A percentile compares a stretch with the other conserved stretches of the same genome.
Conservation (phyloP, 2,329 filamentous ascomycete genomes). For the Apiospora pterosperma region DNA sequence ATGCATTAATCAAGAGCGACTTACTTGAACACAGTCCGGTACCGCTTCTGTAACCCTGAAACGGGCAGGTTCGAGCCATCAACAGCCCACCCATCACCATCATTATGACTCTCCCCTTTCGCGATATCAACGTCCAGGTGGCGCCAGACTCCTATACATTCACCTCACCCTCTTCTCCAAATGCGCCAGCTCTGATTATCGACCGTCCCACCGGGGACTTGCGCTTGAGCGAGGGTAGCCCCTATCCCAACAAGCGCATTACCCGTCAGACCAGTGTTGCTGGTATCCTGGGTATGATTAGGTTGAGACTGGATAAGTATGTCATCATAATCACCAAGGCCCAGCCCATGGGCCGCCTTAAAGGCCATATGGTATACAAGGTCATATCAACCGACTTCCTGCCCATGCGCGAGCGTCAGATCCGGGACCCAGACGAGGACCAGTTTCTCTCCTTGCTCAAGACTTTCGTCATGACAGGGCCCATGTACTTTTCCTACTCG, state of each 20-base stretch:
- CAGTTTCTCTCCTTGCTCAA: conserved; percentile 82
- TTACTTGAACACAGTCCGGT: background rate
- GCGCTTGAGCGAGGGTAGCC: conserved; percentile 74
- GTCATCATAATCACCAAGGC: conserved; percentile 95
- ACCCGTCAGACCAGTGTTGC: conserved; percentile 83
- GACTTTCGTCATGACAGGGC: conserved; percentile 74
- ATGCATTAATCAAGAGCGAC: background rate
- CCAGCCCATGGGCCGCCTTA: conserved; percentile 82
- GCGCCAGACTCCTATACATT: conserved; percentile 93
- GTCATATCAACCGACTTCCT: conserved; percentile 88
- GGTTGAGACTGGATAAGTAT: conserved; percentile 93
- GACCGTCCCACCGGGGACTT: conserved; percentile 92
- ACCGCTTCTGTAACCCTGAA: background rate
- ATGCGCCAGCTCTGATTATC: conserved; percentile 81
- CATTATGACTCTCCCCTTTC: conserved; percentile 62
- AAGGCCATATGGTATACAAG: conserved; percentile 96
- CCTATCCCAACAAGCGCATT: conserved; percentile 70
- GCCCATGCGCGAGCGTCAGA: conserved; percentile 84
- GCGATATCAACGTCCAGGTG: conserved; percentile 95
- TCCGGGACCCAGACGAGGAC: conserved; percentile 93
- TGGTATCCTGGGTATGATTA: conserved; percentile 91
- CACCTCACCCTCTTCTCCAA: conserved; percentile 88
- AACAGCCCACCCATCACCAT: conserved; percentile 10
- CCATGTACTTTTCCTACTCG: conserved; percentile 98
- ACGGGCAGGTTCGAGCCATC: conserved; percentile 4